A percentile compares a stretch with the other conserved stretches of the same genome.
phyloP scores from a whole-genome alignment of 176 grass and related monocot genomes.

The Zea mays region Zm-B73-REFERENCE-NAM-5.0 NC_050100.1:138168501-138169000 shows the following conservation, averaged over 20 bases:
- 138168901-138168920: background rate
- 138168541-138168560: background rate
- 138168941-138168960: conserved; percentile 35
- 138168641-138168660: background rate
- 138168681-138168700: background rate
- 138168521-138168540: conserved; percentile 12
- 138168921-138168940: background rate
- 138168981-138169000: conserved; percentile 50
- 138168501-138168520: conserved; percentile 4
- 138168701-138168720: background rate
- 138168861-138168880: background rate
- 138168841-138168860: background rate
- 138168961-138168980: conserved; percentile 79
- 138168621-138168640: conserved; percentile 9
- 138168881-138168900: background rate
- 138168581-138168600: conserved; percentile 35
- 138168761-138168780: conserved; percentile 33
- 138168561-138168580: conserved; percentile 22
- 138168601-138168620: conserved; percentile 1
- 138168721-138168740: background rate
- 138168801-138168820: background rate
- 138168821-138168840: no score
- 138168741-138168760: background rate
- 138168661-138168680: conserved; percentile 5
- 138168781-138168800: background rate